These are phyloP conservation scores for Vaccinium corymbosum DNA, from an alignment of 148 eudicot genomes.

Conservation along the genomic window DNA sequence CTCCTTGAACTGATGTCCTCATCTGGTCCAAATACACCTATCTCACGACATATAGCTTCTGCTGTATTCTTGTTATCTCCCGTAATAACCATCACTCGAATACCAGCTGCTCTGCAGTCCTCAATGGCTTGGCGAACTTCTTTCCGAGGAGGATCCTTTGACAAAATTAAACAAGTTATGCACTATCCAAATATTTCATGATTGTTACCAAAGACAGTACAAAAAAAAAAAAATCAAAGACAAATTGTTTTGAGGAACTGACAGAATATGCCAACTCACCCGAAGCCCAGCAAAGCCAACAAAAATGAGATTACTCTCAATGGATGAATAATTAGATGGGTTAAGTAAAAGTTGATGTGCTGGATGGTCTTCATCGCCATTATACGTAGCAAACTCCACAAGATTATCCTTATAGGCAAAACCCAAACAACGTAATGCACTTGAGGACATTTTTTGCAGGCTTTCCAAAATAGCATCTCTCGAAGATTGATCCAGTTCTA, in stretches of 20 bases:
- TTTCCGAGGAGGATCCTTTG: slow-evolving; percentile 47
- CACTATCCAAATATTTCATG: background rate
- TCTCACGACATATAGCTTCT: slow-evolving; percentile 56
- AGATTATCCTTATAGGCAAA: slow-evolving; percentile 31
- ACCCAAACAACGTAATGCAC: slow-evolving; percentile 31
- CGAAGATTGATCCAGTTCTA: slow-evolving; percentile 23
- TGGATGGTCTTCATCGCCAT: slow-evolving; percentile 32
- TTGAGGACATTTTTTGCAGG: slow-evolving; percentile 23
- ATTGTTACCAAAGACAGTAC: background rate
- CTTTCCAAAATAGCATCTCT: slow-evolving; percentile 14
- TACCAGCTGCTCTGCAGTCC: slow-evolving; percentile 56
- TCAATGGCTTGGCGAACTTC: slow-evolving; percentile 51
- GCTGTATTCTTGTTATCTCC: slow-evolving; percentile 55
- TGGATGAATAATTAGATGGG: slow-evolving; percentile 24
- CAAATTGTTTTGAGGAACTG: background rate
- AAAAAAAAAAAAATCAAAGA: background rate
- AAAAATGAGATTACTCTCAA: slow-evolving; percentile 33
- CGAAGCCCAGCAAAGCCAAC: slow-evolving; percentile 32
- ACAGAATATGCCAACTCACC: slow-evolving; percentile 19
- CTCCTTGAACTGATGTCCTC: slow-evolving; percentile 41
- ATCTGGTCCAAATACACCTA: slow-evolving; percentile 41
- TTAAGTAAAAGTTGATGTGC: slow-evolving; percentile 28
- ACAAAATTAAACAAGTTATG: background rate
- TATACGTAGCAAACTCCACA: slow-evolving; percentile 22
- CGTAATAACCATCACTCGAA: slow-evolving; percentile 52